Conservation (phyloP, 1,284 basidiomycete species). For the Papiliotrema laurentii region DNA sequence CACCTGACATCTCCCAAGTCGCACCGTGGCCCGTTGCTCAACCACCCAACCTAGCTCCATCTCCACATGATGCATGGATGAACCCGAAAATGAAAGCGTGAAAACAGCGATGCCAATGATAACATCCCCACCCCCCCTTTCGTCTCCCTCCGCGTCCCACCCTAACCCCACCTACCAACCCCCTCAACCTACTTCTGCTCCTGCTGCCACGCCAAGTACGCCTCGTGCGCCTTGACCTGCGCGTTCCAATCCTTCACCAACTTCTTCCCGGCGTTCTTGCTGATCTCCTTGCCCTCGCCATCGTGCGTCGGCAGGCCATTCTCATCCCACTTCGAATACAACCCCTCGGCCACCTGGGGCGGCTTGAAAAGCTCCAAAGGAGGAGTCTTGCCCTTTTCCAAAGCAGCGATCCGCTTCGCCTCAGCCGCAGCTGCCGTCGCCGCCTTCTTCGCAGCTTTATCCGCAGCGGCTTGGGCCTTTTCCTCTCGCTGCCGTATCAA, state of each 20-base stretch:
- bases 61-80: too few species aligned
- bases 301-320: constrained; percentile 80
- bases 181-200: too few species aligned
- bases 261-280: constrained; percentile 78
- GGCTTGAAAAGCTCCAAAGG: constrained; percentile 80
- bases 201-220: constrained; percentile 50
- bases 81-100: too few species aligned
- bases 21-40: too few species aligned
- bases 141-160: too few species aligned
- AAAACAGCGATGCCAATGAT: too few species aligned
- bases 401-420: constrained; percentile 65
- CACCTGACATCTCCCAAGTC: too few species aligned
- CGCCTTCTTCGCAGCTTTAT: constrained; percentile 77
- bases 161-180: too few species aligned
- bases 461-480: constrained; percentile 71
- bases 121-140: too few species aligned
- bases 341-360: constrained; percentile 65
- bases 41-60: too few species aligned
- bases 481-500: constrained; percentile 82
- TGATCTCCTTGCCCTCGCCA: constrained; percentile 74
- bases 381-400: constrained; percentile 75
- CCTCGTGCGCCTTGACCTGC: constrained; percentile 75
- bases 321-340: constrained; percentile 77
- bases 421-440: constrained; percentile 67
- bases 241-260: constrained; percentile 68